Evolutionary conservation across 768 basidiomycete genomes (phyloP), one percentile per base, ranked within the genome.

Genomic region (Auriscalpium orientale): DNA sequence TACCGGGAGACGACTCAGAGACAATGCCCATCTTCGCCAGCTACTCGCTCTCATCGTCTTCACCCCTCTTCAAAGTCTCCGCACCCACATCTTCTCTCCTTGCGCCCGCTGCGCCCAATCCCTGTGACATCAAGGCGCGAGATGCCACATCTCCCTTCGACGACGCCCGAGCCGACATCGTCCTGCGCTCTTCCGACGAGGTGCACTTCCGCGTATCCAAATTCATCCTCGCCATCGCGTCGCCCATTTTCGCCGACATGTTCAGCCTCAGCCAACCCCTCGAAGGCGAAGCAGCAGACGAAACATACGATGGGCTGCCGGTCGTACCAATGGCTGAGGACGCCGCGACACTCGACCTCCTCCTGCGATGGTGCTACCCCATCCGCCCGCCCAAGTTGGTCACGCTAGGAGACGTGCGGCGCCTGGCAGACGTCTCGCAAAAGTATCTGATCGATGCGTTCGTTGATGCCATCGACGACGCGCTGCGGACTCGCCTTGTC

Each of bases 221-320:
- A 13, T 13, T 51, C 22, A 48, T 61, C 20, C n/a, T 61, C 13
- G 9, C 33, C 20, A 22, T 36, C 12, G 48, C 54, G 33, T 55
- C 54, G 12, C 33, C 28, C 22, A 21, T 50, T 8, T 36, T 50
- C 34, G 36, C n/a, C n/a, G 38, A 21, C 35, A 33, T 51, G 28
- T 36, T 51, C 8, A 48, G 18, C 46, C 15, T 48, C n/a, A 65
- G 67, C 4, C 65, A 71, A 20, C 58, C 68, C 6, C 15, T 43
- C 18, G 40, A 43, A 2, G 40, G 6, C 2, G 13, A 13, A 2
- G 13, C 40, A 0, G 40, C 6, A 2, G 7, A 18, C 4, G 40
- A 3, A 18, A 33, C 8, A 4, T 28, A 9, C 5, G 46, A 33
- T 7, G 46, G 46, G 12, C 46, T 48, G 3, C 46, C 46, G 3